Evolutionary conservation across 1,284 basidiomycete genomes (phyloP).

Genomic region (Wolfiporia cocos): DNA sequence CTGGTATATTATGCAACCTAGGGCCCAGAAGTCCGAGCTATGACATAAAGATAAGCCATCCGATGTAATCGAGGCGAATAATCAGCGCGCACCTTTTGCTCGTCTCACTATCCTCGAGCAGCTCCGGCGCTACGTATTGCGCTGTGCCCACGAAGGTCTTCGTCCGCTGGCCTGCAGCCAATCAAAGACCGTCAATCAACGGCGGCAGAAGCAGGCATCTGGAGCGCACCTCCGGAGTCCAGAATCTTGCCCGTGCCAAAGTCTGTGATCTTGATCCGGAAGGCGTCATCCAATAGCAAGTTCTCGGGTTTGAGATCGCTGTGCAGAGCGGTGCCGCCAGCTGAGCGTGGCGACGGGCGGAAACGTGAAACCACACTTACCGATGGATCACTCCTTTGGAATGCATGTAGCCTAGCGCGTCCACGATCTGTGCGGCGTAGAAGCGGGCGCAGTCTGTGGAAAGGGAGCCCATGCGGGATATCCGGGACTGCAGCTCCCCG

Average conservation of each 20-base stretch:
- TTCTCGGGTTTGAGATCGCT: slow-evolving; percentile 93
- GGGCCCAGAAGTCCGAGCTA: slow-evolving; percentile 96
- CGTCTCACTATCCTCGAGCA: slow-evolving; percentile 73
- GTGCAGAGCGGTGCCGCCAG: slow-evolving; percentile 4
- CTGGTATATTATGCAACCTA: slow-evolving; percentile 95
- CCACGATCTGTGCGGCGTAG: slow-evolving; percentile 85
- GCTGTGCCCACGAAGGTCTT: slow-evolving; percentile 95
- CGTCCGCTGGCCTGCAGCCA: slow-evolving; percentile 39
- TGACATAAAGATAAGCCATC: slow-evolving; percentile 12
- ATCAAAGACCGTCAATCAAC: slow-evolving; percentile 14
- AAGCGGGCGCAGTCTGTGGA: slow-evolving; percentile 70
- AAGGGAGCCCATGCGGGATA: slow-evolving; percentile 79
- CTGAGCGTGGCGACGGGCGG: neutral
- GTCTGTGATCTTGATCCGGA: slow-evolving; percentile 92
- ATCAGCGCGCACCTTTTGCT: slow-evolving; percentile 49
- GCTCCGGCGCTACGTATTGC: slow-evolving; percentile 93
- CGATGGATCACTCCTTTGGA: slow-evolving; percentile 84
- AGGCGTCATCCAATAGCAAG: slow-evolving; percentile 79
- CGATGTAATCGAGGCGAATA: slow-evolving; percentile 1
- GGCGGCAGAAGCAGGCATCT: slow-evolving; percentile 12
- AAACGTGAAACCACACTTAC: slow-evolving; percentile 27
- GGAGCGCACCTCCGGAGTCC: slow-evolving; percentile 43
- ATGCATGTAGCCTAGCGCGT: slow-evolving; percentile 89
- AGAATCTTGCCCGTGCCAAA: slow-evolving; percentile 95
- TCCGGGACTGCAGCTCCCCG: slow-evolving; percentile 81